Evolutionary conservation across 441 rosid species (phyloP).

Genomic region (Pelargonium fulgidum): DNA sequence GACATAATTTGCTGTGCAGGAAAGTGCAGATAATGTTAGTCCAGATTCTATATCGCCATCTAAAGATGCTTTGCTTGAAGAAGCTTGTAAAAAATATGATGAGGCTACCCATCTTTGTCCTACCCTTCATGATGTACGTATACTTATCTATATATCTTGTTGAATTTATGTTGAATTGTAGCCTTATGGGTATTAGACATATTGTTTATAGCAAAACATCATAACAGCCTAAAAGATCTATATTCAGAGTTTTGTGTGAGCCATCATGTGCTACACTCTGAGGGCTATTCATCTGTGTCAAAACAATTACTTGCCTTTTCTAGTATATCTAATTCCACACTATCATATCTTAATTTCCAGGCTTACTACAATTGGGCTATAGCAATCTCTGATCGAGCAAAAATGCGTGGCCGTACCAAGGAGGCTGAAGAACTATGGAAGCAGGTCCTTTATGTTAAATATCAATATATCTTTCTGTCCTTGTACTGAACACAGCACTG

Average conservation of each 20-base stretch:
- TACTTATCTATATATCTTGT: slow-evolving; percentile 16
- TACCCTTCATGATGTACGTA: slow-evolving; percentile 85
- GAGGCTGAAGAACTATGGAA: slow-evolving; percentile 98
- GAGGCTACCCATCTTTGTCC: slow-evolving; percentile 92
- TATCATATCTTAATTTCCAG: slow-evolving; percentile 33
- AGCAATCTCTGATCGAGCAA: slow-evolving; percentile 96
- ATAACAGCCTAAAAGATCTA: not conserved
- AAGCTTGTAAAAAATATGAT: slow-evolving; percentile 92
- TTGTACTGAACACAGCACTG: slow-evolving; percentile 1
- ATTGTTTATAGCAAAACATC: slow-evolving; percentile 1
- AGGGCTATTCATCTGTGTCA: not conserved
- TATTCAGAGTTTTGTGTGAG: slow-evolving; percentile 1
- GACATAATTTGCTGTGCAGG: slow-evolving; percentile 44
- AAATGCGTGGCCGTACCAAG: slow-evolving; percentile 97
- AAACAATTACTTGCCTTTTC: not conserved
- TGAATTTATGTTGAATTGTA: slow-evolving; percentile 16
- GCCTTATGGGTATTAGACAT: slow-evolving; percentile 3
- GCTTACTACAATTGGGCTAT: slow-evolving; percentile 99
- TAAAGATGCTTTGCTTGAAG: slow-evolving; percentile 93
- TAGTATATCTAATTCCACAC: not conserved
- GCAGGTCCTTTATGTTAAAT: slow-evolving; percentile 44
- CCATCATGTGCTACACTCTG: not conserved
- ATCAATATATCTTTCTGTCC: slow-evolving; percentile 13
- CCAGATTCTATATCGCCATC: slow-evolving; percentile 90
- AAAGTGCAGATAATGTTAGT: slow-evolving; percentile 94